Percentiles rank a stretch among this genome's conserved stretches.
phyloP scores from a whole-genome alignment of 2,329 filamentous ascomycete genomes.

The Trichoderma polysporum region DNA sequence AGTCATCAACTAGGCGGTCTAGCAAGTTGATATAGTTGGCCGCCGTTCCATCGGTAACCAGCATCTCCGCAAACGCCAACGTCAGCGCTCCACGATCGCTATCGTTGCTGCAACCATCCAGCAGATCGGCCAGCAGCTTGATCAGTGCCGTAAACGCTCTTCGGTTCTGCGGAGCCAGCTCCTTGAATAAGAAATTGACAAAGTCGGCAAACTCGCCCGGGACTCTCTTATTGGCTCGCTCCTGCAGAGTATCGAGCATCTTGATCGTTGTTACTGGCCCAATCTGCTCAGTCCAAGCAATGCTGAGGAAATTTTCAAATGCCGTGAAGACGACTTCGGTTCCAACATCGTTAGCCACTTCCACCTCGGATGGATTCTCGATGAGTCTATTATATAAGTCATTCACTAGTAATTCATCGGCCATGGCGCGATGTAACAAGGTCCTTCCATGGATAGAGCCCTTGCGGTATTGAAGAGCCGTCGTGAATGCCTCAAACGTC shows the following conservation, averaged over 20 bases:
- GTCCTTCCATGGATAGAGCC: conserved; percentile 81
- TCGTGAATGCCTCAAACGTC: conserved; percentile 78
- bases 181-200: conserved; percentile 61
- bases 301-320: conserved; percentile 88
- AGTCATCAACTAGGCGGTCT: conserved; percentile 86
- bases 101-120: conserved; percentile 88
- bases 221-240: conserved; percentile 62
- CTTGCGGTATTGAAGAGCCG: conserved; percentile 79
- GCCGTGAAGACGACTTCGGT: conserved; percentile 86
- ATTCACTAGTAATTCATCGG: conserved; percentile 79
- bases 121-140: conserved; percentile 79
- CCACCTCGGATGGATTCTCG: conserved; percentile 76
- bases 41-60: conserved; percentile 74
- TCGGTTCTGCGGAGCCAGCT: conserved; percentile 68
- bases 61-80: conserved; percentile 81
- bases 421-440: conserved; percentile 66
- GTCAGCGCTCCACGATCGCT: conserved; percentile 86
- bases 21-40: conserved; percentile 84
- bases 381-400: conserved; percentile 87
- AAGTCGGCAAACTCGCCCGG: conserved; percentile 72
- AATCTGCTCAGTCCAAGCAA: conserved; percentile 87
- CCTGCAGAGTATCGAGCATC: conserved; percentile 72
- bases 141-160: conserved; percentile 82
- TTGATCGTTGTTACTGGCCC: conserved; percentile 76
- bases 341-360: conserved; percentile 70